A percentile compares a stretch with the other conserved stretches of the same genome.
phyloP scores from a whole-genome alignment of 257 asterid species.

The Henckelia pumila region DNA sequence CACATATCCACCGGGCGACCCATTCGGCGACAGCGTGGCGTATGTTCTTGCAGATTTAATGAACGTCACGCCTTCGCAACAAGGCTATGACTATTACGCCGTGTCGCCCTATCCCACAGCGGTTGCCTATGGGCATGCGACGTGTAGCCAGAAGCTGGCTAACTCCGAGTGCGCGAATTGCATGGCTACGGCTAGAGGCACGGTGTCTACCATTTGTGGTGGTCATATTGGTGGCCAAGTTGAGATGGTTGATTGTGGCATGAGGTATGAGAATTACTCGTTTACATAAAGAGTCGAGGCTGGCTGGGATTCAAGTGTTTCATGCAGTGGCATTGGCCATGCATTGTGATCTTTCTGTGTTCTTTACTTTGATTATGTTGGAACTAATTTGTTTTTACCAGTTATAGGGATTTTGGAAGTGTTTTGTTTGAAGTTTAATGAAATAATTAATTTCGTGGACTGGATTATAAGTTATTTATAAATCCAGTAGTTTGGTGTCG shows the following conservation, averaged over 20 bases:
- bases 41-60: neutral
- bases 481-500: neutral
- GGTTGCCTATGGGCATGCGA: neutral
- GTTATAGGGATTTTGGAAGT: neutral
- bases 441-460: neutral
- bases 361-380: too few relatives aligned
- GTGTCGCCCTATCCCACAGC: neutral
- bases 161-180: neutral
- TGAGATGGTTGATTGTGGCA: neutral
- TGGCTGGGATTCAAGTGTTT: neutral
- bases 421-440: neutral
- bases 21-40: neutral
- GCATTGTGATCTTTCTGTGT: too few relatives aligned
- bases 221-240: neutral
- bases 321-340: too few relatives aligned
- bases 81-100: neutral
- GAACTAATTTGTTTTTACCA: neutral
- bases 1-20: neutral
- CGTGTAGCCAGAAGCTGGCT: neutral
- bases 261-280: neutral
- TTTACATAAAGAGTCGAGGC: neutral
- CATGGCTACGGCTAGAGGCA: neutral
- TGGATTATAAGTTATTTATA: neutral
- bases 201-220: neutral
- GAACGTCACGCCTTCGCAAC: neutral